These are phyloP conservation scores for Discostella stelligera DNA, from an alignment of 352 stramenopile genomes.

Conservation along the genomic window DNA sequence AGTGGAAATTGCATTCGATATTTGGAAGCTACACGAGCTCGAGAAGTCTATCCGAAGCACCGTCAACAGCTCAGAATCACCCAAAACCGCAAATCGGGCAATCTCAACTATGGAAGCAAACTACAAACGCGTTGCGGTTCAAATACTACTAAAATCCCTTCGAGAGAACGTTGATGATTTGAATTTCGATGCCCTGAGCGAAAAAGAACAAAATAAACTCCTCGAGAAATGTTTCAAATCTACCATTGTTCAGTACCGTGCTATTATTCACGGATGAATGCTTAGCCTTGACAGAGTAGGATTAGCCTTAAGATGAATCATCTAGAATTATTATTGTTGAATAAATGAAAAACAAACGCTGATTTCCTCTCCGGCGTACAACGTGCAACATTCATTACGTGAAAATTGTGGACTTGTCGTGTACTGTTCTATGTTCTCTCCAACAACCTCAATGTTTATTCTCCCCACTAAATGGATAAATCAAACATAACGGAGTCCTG, in stretches of 20 bases:
- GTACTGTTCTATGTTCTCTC: neutral
- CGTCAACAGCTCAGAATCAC: slow-evolving; percentile 6
- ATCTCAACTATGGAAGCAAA: slow-evolving; percentile 29
- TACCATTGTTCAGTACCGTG: slow-evolving; percentile 27
- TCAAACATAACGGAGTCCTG: slow-evolving; percentile 1
- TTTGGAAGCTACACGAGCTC: slow-evolving; percentile 53
- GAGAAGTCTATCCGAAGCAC: slow-evolving; percentile 21
- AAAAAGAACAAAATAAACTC: slow-evolving; percentile 19
- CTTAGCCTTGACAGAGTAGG: neutral
- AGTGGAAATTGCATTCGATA: slow-evolving; percentile 64
- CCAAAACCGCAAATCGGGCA: slow-evolving; percentile 15
- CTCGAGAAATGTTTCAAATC: slow-evolving; percentile 27
- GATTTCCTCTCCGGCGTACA: neutral
- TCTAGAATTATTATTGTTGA: slow-evolving; percentile 13
- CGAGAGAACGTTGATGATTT: slow-evolving; percentile 19
- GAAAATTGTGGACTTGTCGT: neutral
- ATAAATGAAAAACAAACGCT: neutral
- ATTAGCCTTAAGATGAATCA: neutral
- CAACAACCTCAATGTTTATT: neutral
- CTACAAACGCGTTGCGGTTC: slow-evolving; percentile 47
- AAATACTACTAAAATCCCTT: slow-evolving; percentile 25
- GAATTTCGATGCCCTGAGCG: slow-evolving; percentile 17
- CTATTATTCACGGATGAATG: neutral
- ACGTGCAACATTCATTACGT: neutral
- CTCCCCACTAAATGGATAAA: neutral